Base-by-base conservation (phyloP, 139 green algal genomes). In the Gonium pectorale region DNA sequence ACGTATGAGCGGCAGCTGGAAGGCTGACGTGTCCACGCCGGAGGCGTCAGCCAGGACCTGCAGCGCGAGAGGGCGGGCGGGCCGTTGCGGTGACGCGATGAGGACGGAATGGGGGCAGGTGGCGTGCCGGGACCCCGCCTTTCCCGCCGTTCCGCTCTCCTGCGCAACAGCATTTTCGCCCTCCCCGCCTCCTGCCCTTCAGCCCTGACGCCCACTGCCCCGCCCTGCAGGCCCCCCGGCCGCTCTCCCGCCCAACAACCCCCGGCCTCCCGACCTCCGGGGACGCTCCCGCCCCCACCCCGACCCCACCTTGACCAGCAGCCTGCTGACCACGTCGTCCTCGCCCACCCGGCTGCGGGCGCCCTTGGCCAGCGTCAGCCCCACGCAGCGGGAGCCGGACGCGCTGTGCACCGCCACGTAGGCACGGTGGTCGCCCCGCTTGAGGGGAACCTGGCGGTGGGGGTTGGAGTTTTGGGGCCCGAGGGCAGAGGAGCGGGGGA, bases 391-490 rank as follows among this genome's bases (percentile, higher is more conserved):
- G 3, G 70, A 81, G 29, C 60, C 66, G 35, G 17, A 22, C n/a
- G 89, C 89, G 62, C 63, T 78, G 82, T 94, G 81, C 33, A 90
- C 82, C 19, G 91, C 86, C 46, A 95, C 82, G 79, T 86, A 90
- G 22, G 88, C 92, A 11, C 92, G 87, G 89, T 97, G 92, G 43
- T 94, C 88, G 24, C 95, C 95, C 5, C 92, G 88, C 83, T 96
- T 95, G 9, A 85, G 46, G 21, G 91, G 87, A 31, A 94, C 85
- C 22, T 89, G 75, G 0, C 2, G 11, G 63, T 52, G 33, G 63
- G 33, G n/a, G n/a, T n/a, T n/a, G n/a, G n/a, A n/a, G n/a, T n/a
- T n/a, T n/a, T n/a, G n/a, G n/a, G n/a, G n/a, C n/a, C n/a, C n/a
- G n/a, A n/a, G n/a, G n/a, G n/a, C n/a, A n/a, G n/a, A n/a, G n/a